Percentiles rank a stretch among this genome's conserved stretches.
These are phyloP conservation scores for Saccharomycopsis guyanensis DNA, from an alignment of 805 yeast species.

Conservation along the genomic window DNA sequence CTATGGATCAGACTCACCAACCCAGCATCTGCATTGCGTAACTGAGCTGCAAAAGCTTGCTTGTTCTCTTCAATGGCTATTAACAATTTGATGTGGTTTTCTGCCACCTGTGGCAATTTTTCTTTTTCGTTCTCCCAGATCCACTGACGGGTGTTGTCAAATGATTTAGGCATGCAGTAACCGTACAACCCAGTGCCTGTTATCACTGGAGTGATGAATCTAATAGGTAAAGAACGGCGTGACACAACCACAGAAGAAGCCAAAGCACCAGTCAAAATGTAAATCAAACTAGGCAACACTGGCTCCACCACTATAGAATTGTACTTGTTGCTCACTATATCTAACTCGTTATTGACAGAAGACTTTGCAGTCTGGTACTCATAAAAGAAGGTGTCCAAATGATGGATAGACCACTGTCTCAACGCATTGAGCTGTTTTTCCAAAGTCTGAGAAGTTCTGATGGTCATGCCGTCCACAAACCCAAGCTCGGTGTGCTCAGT, in stretches of 20 bases:
- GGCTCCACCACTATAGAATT: constrained; percentile 40
- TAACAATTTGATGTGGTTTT: constrained; percentile 23
- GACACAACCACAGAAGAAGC: constrained; percentile 48
- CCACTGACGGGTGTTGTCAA: constrained; percentile 26
- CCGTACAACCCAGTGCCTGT: constrained; percentile 41
- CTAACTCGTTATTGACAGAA: constrained; percentile 38
- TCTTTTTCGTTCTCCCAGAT: constrained; percentile 29
- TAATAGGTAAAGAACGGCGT: constrained; percentile 38
- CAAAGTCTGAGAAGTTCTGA: constrained; percentile 40
- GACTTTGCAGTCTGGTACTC: constrained; percentile 41
- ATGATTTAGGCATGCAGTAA: constrained; percentile 45
- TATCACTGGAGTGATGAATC: constrained; percentile 44
- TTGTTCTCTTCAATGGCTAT: constrained; percentile 22
- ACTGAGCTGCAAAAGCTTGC: neutral
- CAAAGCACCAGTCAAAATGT: constrained; percentile 47
- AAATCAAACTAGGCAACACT: constrained; percentile 46
- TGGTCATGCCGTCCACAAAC: constrained; percentile 46
- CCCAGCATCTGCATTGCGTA: constrained; percentile 5
- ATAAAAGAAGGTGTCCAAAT: constrained; percentile 32
- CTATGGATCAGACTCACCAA: constrained; percentile 13
- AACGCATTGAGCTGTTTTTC: constrained; percentile 36
- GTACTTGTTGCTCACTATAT: constrained; percentile 28
- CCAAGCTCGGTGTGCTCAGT: constrained; percentile 24
- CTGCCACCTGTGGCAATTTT: constrained; percentile 32
- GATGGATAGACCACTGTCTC: constrained; percentile 34